Evolutionary conservation across 2,329 filamentous ascomycete genomes (phyloP).

Genomic region (Polychaeton citri): DNA sequence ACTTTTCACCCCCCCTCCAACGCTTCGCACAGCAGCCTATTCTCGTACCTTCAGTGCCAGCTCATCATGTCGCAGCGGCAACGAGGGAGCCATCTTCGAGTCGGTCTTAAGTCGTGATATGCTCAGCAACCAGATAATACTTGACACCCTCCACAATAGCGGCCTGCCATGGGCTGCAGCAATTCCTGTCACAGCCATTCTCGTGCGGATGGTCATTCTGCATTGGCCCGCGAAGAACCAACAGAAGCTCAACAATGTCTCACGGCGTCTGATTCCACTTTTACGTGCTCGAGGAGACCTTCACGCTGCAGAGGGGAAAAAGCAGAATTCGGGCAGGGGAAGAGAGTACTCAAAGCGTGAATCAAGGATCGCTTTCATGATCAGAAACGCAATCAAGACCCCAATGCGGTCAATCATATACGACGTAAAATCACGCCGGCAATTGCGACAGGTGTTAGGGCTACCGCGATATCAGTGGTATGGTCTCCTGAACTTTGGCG

Average conservation of each 20-base stretch:
- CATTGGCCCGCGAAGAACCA: background rate
- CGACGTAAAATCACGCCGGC: too few species aligned
- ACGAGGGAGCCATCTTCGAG: background rate
- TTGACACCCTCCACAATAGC: background rate
- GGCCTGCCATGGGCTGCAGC: background rate
- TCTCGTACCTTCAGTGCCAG: background rate
- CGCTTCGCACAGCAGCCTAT: background rate
- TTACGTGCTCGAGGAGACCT: too few species aligned
- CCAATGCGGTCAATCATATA: too few species aligned
- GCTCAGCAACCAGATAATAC: background rate
- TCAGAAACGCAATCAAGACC: too few species aligned
- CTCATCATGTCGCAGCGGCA: background rate
- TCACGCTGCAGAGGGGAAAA: too few species aligned
- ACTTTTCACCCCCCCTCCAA: background rate
- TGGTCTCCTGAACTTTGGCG: background rate
- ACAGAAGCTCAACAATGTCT: too few species aligned
- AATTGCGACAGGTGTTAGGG: too few species aligned
- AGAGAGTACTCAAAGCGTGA: too few species aligned
- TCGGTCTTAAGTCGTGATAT: background rate
- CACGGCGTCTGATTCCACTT: too few species aligned
- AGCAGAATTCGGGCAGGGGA: too few species aligned
- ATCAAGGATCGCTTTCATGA: too few species aligned
- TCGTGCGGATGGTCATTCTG: background rate
- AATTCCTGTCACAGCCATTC: background rate
- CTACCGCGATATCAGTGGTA: background rate